Conservation (phyloP, 129 eudicot species). For the Helichrysum umbraculigerum region DNA sequence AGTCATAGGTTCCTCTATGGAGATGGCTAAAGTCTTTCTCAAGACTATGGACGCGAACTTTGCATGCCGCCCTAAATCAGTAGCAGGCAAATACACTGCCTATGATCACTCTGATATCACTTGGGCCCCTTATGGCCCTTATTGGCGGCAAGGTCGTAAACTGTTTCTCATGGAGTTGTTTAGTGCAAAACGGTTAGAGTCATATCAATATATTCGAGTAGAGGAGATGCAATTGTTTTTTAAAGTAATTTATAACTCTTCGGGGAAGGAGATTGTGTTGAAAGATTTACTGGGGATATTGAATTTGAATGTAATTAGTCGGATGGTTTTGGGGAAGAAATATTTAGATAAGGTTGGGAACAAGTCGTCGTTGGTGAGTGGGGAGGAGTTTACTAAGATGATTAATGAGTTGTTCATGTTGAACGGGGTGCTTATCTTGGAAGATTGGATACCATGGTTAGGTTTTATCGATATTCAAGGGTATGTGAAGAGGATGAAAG, state of each 20-base stretch:
- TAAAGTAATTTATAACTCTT: not conserved
- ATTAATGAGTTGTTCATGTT: not conserved
- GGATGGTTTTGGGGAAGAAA: no score
- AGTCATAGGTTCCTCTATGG: not conserved
- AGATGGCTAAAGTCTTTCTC: no score
- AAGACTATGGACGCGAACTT: no score
- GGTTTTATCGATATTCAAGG: slow-evolving; percentile 22
- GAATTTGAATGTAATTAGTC: not conserved
- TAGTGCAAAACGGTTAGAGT: not conserved
- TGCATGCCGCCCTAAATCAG: no score
- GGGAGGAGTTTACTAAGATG: not conserved
- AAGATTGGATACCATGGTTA: not conserved
- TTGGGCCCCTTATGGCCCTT: not conserved
- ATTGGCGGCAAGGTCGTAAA: not conserved
- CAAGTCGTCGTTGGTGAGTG: not conserved
- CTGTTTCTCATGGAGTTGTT: not conserved
- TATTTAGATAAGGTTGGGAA: not conserved
- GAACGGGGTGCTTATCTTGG: not conserved
- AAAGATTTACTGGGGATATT: not conserved
- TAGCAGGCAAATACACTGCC: no score
- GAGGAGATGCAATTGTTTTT: not conserved
- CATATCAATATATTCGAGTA: not conserved
- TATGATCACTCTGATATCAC: not conserved
- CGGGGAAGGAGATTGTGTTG: not conserved
- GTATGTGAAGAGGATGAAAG: slow-evolving; percentile 58